A percentile compares a stretch with the other conserved stretches of the same genome.
Evolutionary conservation across 2,329 filamentous ascomycete genomes (phyloP).

Genomic region (Diaporthe sp.): DNA sequence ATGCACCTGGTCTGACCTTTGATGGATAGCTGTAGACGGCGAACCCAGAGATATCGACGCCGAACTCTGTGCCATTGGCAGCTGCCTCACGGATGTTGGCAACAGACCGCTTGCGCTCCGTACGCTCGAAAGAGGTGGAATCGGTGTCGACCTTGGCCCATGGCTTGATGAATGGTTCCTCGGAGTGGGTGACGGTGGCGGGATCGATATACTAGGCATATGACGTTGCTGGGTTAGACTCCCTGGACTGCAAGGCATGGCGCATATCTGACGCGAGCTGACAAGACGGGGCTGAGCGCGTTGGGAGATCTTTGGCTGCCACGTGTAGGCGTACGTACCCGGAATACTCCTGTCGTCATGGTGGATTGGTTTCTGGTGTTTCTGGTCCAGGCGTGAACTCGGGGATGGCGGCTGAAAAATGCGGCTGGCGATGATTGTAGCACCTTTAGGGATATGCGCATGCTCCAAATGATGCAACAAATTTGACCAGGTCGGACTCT

Average conservation of each 20-base stretch:
- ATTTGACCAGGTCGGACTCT: too few relatives aligned
- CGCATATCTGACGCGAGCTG: not conserved
- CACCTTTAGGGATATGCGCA: not conserved
- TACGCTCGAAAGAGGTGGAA: conserved; percentile 65
- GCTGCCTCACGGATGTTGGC: conserved; percentile 66
- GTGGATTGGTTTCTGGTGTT: not conserved
- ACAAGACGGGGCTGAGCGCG: not conserved
- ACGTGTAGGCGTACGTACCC: not conserved
- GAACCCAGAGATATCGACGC: conserved; percentile 72
- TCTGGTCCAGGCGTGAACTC: not conserved
- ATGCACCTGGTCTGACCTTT: conserved; percentile 60
- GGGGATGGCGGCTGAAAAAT: not conserved
- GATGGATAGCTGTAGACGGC: conserved; percentile 67
- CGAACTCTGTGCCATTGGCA: conserved; percentile 59
- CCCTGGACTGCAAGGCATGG: not conserved
- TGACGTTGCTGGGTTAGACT: conserved; percentile 19
- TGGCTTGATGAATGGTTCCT: conserved; percentile 62
- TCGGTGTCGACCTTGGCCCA: conserved; percentile 77
- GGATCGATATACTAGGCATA: conserved; percentile 74
- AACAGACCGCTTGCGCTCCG: conserved; percentile 62
- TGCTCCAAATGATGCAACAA: not conserved
- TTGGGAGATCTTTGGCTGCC: not conserved
- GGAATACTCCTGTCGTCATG: conserved; percentile 31
- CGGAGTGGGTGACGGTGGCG: conserved; percentile 52
- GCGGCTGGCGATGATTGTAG: not conserved